Base-by-base conservation (phyloP, 352 stramenopile species). In the Pythium brassicae region DNA sequence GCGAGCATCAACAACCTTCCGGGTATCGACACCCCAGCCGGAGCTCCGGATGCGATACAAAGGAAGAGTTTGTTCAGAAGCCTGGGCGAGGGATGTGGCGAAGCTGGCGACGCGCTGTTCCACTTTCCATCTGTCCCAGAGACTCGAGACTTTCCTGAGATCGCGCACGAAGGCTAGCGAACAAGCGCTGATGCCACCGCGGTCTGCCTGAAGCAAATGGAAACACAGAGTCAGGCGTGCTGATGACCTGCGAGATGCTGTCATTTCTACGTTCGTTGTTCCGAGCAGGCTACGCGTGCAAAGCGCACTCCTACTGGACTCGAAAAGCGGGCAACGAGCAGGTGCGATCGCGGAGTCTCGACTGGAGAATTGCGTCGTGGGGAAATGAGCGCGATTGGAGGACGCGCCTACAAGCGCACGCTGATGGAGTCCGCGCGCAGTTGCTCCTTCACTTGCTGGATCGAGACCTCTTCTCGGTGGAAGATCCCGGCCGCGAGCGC, bases 401-500 rank as follows among this genome's bases (percentile, higher is more conserved):
- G 8, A 17, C 42, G n/a, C n/a, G 20, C 51, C 67, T 71, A 85
- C 26, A 83, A 53, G 26, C 88, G 83, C 42, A 93, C 86, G 45
- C 68, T 78, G 43, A 96, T 86, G 3, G 66, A 69, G 56, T 88
- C 72, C 11, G 76, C 69, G 42, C 66, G 67, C 66, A 99, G 84
- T 54, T 94, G 74, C 34, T 73, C 69, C 80, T 99, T 99, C 27
- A 99, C 96, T 22, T 96, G 78, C 34, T 84, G 53, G 68, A 99
- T 98, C 26, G 84, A 73, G 57, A 99, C 96, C 76, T 99, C 94
- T 66, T 98, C 87, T 50, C 96, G 86, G 76, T 99, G 97, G 72
- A 99, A 99, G 68, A 99, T 99, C 48, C 97, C 97, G 25, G 97
- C 97, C 9, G 97, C 97, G n/a, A 99, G 80, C 14, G 95, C 96